Base-by-base conservation (phyloP, 257 asterid genomes). In the Plantago elongata region DNA sequence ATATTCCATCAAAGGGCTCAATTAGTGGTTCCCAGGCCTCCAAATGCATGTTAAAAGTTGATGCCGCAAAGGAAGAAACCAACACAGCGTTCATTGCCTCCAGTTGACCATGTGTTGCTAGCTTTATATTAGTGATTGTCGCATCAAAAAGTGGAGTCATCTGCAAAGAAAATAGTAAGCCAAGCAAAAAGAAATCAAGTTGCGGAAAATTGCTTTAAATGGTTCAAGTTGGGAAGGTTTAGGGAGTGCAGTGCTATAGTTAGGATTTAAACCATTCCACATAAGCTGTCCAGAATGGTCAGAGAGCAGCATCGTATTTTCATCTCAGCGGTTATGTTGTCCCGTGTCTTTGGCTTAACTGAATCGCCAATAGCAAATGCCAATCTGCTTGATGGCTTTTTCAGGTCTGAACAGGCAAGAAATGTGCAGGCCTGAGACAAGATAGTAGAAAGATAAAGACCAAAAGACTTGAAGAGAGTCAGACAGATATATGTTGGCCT, bases 11-110 rank as follows among this genome's bases (percentile, higher is more conserved):
- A 78, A 92, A 92, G 61, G 99, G 96, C 86, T 92, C 99, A 67
- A 92, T 82, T 56, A 89, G 88, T 65, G 99, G 99, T 72, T 92
- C 99, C 99, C 99, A 92, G 22, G 97, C 96, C 77, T 92, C 99
- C 63, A 92, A 79, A 54, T 84, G 85, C 56, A 83, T 70, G 70
- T 92, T 92, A 77, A 92, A 92, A 51, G 94, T 89, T 75, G 99
- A 92, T 13, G 95, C 97, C 27, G 97, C 97, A 63, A 92, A 79
- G 27, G 96, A 84, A 72, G 95, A 83, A 77, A 89, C 79, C 74
- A 92, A 72, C 60, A 87, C 97, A 9, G 97, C 97, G 51, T 82
- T 92, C 91, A 92, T 83, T 50, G 93, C 91, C 52, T 92, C 99
- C 42, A 75, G 73, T 61, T 81, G 82, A 46, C 99, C 99, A 79